phyloP scores from a whole-genome alignment of 2,329 filamentous ascomycete genomes.

The Fusarium mangiferae region DNA sequence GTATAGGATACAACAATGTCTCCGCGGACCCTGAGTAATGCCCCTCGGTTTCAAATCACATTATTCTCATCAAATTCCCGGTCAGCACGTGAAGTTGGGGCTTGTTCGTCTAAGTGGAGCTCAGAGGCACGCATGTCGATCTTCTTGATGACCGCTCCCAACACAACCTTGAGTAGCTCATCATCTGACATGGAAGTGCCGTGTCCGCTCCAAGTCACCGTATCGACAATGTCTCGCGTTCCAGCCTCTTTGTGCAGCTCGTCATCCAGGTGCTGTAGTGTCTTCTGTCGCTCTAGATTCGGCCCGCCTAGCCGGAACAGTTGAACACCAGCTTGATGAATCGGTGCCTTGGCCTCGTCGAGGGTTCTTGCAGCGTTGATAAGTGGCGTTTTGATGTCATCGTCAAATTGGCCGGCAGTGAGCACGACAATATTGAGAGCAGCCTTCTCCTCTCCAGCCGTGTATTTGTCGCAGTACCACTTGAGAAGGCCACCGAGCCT shows the following conservation, averaged over 20 bases:
- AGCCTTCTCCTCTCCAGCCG: slow-evolving; percentile 9
- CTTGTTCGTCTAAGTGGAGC: slow-evolving; percentile 12
- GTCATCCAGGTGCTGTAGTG: slow-evolving; percentile 12
- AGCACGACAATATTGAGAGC: slow-evolving; percentile 13
- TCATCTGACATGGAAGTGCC: slow-evolving; percentile 15
- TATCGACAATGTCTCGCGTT: slow-evolving; percentile 16
- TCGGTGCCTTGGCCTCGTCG: slow-evolving; percentile 17
- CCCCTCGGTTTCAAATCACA: not conserved
- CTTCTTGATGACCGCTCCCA: slow-evolving; percentile 17
- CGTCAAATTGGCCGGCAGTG: slow-evolving; percentile 14
- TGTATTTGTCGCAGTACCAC: slow-evolving; percentile 22
- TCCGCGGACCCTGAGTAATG: no score
- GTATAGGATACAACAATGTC: no score
- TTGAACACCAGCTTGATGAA: slow-evolving; percentile 17
- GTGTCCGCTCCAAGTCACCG: slow-evolving; percentile 22
- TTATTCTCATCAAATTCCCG: slow-evolving; percentile 12
- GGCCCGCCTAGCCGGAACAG: slow-evolving; percentile 5
- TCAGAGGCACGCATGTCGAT: slow-evolving; percentile 18
- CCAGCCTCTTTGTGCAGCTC: slow-evolving; percentile 18
- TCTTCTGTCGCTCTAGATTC: slow-evolving; percentile 9
- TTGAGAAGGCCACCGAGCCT: slow-evolving; percentile 12
- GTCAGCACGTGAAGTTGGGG: not conserved
- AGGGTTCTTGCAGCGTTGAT: slow-evolving; percentile 14
- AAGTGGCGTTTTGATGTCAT: slow-evolving; percentile 12
- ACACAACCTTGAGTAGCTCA: slow-evolving; percentile 12